Evolutionary conservation across 768 basidiomycete genomes (phyloP), one percentile per base, ranked within the genome.

Genomic region (Cystobasidium tubakii): DNA sequence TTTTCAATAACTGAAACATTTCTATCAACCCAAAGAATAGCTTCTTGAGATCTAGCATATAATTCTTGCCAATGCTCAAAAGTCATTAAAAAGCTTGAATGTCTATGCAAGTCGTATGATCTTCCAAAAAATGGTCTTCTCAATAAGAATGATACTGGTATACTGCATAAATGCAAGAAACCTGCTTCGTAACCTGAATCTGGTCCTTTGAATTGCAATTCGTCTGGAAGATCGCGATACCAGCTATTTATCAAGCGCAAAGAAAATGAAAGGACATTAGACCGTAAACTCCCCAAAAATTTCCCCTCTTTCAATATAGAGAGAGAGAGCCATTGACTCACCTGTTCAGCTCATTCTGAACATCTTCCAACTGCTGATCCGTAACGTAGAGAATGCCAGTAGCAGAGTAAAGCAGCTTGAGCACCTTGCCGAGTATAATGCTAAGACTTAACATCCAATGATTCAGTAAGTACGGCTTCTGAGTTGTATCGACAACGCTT

Each of bases 41-140:
- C 78, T 42, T 78, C 72, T 21, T 77, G 60, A 19, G 76, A 66
- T 29, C 74, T 65, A 29, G 25, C 19, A 42, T 76, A 75, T 57
- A 80, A 73, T 34, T 60, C 27, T 12, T 60, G 74, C 78, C 77
- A 79, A 12, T 71, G 71, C 50, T 76, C 76, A 55, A 75, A 74
- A 1, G 77, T 77, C 75, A 78, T 75, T 19, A 75, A 74, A 54
- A 81, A 75, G 55, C 62, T 62, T 31, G 79, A 73, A 72, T 80
- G 78, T 21, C 75, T 92, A 13, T 86, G 86, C 10, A 95, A 93
- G 79, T 88, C 85, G 83, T 96, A 98, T 73, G 91, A 92, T 82
- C 97, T 92, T 65, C 95, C 87, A 91, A 97, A 94, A 84, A 97
- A 98, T 36, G 96, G 92, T 63, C 95, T 89, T 88, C 92, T 96